Percentiles rank a stretch among this genome's conserved stretches.
Conservation (phyloP, 2,329 filamentous ascomycete species). For the Microcyclosporella mali region DNA sequence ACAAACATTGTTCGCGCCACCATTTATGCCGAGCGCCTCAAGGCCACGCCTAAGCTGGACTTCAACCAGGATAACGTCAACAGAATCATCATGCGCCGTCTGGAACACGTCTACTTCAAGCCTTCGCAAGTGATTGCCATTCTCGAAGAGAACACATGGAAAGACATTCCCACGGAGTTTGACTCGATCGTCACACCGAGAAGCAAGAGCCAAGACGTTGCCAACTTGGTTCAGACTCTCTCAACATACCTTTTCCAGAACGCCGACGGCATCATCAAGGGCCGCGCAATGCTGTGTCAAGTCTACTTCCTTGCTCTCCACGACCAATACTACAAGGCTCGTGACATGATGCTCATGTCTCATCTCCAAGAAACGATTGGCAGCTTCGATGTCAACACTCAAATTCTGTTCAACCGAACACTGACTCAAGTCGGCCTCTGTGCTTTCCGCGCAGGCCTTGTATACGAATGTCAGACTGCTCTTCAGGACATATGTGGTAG, state of each 20-base stretch:
- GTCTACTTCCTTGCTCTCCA: constrained; percentile 98
- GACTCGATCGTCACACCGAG: constrained; percentile 79
- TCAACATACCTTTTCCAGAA: constrained; percentile 93
- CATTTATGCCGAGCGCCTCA: constrained; percentile 79
- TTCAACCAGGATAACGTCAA: constrained; percentile 82
- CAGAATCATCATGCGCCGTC: constrained; percentile 82
- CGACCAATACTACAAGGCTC: constrained; percentile 94
- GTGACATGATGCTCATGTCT: constrained; percentile 99
- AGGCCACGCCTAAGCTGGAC: constrained; percentile 63
- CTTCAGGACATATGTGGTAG: constrained; percentile 97
- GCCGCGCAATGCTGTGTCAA: constrained; percentile 94
- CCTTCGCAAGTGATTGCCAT: constrained; percentile 88
- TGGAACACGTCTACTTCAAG: constrained; percentile 99
- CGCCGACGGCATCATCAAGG: constrained; percentile 92
- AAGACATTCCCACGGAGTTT: constrained; percentile 60
- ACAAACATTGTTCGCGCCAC: constrained; percentile 83
- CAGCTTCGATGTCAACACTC: constrained; percentile 93
- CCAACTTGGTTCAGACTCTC: constrained; percentile 72
- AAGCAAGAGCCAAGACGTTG: constrained; percentile 59
- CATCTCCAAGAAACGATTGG: constrained; percentile 95
- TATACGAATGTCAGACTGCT: constrained; percentile 96
- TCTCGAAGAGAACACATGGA: constrained; percentile 92
- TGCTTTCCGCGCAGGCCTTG: constrained; percentile 91
- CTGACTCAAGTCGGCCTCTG: constrained; percentile 97
- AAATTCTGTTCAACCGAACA: constrained; percentile 98